Evolutionary conservation across 1,139 yeast genomes (phyloP).

Genomic region (Zygotorulaspora mrakii): DNA sequence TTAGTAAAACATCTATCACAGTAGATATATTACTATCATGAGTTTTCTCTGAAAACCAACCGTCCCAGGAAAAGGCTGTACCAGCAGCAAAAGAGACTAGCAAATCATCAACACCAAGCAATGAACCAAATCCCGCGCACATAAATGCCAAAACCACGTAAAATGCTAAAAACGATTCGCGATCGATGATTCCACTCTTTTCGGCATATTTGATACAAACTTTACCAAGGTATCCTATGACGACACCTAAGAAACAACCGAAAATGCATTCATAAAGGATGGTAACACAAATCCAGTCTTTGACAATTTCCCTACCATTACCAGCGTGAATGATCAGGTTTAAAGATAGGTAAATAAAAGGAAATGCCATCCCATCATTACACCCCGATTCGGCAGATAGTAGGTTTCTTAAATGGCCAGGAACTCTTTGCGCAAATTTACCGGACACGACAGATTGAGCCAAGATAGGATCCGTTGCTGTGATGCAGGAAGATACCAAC

Average conservation of each 20-base stretch:
- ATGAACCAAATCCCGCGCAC: slow-evolving; percentile 91
- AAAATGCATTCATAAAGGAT: slow-evolving; percentile 83
- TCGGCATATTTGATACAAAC: slow-evolving; percentile 70
- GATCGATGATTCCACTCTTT: slow-evolving; percentile 67
- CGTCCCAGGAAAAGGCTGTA: slow-evolving; percentile 95
- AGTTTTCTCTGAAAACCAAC: slow-evolving; percentile 82
- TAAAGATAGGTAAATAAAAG: slow-evolving; percentile 77
- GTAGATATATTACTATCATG: slow-evolving; percentile 92
- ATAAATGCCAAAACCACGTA: slow-evolving; percentile 80
- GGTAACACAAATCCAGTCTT: slow-evolving; percentile 80
- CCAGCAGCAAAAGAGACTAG: slow-evolving; percentile 95
- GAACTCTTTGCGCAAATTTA: slow-evolving; percentile 93
- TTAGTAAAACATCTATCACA: slow-evolving; percentile 78
- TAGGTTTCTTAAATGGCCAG: slow-evolving; percentile 89
- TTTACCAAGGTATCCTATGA: slow-evolving; percentile 73
- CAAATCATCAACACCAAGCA: slow-evolving; percentile 88
- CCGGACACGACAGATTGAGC: slow-evolving; percentile 99
- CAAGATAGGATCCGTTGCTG: slow-evolving; percentile 96
- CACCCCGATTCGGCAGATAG: slow-evolving; percentile 94
- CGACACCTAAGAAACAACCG: slow-evolving; percentile 74
- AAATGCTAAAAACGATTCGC: slow-evolving; percentile 90
- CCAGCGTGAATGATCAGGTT: slow-evolving; percentile 66
- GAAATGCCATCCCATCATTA: slow-evolving; percentile 98
- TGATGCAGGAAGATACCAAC: slow-evolving; percentile 84
- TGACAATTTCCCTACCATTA: slow-evolving; percentile 61